Evolutionary conservation across 108 stramenopile species (phyloP), one percentile per base, ranked within the genome.

Genomic region (Cyclotella atomus): DNA sequence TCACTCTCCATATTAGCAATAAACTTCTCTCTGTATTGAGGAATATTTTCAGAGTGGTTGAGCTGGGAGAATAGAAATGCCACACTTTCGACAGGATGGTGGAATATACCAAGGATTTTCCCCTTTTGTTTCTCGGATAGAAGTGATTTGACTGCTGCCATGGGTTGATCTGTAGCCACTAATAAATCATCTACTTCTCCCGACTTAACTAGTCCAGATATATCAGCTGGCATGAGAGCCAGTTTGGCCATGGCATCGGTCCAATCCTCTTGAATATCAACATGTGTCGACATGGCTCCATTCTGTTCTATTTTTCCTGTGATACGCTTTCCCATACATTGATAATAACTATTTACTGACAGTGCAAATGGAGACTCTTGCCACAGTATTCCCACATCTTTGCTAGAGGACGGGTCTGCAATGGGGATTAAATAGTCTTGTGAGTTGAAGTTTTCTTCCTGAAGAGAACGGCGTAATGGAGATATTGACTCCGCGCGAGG

Each of bases 71-170:
- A 84, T 38, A 36, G 73, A 25, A 32, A 44, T n/a, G 65, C 59
- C 29, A 70, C 65, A n/a, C 75, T 72, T 29, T 84, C 79, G 10
- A 84, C 79, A 27, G 83, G 83, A 63, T 84, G 64, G 10, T 79
- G 69, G 38, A 84, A 68, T n/a, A 84, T 38, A 1, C 79, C 64
- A 54, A 84, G 73, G 23, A 81, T 44, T 65, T 79, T 24, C 17
- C 68, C 83, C 38, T 80, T 49, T 34, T 78, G 52, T 0, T 75
- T 60, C n/a, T 63, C 59, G 15, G 56, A 57, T 1, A 57, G 56
- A 28, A 32, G 30, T n/a, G 30, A 57, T 20, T 41, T 36, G 14
- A 41, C 35, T 41, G 60, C 60, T 19, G 19, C 14, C 0, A 24
- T 19, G 1, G 60, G 60, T 10, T 21, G 34, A 24, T 36, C 35